Evolutionary conservation across 2,329 filamentous ascomycete species (phyloP), one percentile per base, ranked within the genome.

Genomic region (Fusarium nisikadoi): DNA sequence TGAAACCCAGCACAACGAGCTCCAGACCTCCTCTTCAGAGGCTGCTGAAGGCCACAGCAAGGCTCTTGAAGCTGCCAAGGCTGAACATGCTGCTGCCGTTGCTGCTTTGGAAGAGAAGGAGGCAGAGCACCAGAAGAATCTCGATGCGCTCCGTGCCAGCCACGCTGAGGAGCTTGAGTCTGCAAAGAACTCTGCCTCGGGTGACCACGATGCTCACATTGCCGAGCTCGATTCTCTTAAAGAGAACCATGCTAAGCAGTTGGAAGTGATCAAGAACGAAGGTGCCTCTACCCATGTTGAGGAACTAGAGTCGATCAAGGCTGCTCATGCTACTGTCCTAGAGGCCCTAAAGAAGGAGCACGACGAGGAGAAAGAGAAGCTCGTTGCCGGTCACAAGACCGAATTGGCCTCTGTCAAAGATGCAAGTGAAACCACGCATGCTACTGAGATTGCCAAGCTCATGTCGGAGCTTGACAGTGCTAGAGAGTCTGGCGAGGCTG

Each of bases 81-180:
- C 82, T 12, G 82, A 86, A 71, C 83, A 86, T 45, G 81, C 81
- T 8, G 80, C 81, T 56, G 83, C 83, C 19, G 77, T 86, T 33
- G 81, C 83, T 23, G 83, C 86, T 14, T 78, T 90, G 42, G 83
- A 88, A 58, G 80, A 83, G 35, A 87, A 86, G 75, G 84, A 88
- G 67, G 82, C 82, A 23, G 85, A 87, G 60, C 85, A 90, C 71
- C 84, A 89, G 70, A 83, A 85, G 76, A 84, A 84, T 45, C 79
- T 91, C 4, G 86, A 89, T 43, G 85, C 86, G 4, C 80, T 92
- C 50, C 86, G 84, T 65, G 85, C 86, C 14, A 87, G 84, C 71
- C 87, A 91, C 73, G 87, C 87, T 9, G 87, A 90, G 81, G 88
- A 88, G 75, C 77, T 91, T 14, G 87, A 90, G 78, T 80, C 80